Evolutionary conservation across 495 filamentous ascomycete genomes (phyloP).

Genomic region (Daldinia grandis): DNA sequence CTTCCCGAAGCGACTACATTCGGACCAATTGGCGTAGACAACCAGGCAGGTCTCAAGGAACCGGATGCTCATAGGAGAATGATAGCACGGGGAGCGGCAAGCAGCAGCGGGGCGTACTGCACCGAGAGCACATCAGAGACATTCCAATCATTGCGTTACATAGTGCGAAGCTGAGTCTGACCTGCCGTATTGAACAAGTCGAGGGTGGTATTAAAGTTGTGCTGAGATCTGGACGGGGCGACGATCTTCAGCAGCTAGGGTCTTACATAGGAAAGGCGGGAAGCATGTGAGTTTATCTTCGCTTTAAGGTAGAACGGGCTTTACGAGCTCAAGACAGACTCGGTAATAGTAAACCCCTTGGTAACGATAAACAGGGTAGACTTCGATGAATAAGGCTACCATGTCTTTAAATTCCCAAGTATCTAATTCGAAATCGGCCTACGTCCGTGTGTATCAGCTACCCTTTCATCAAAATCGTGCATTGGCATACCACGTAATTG

Average conservation of each 20-base stretch:
- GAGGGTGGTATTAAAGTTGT: conserved; percentile 29
- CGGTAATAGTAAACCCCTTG: not conserved
- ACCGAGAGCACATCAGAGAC: not conserved
- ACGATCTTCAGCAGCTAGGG: conserved; percentile 22
- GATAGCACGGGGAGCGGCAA: not conserved
- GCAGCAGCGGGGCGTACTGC: not conserved
- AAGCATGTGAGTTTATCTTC: conserved; percentile 5
- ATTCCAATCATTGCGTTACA: conserved; percentile 26
- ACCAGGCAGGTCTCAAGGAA: conserved; percentile 10
- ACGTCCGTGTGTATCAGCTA: conserved; percentile 20
- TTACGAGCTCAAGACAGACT: conserved; percentile 1
- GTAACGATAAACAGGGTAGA: not conserved
- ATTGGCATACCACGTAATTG: conserved; percentile 20
- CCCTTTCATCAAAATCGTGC: conserved; percentile 28
- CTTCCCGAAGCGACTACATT: not conserved
- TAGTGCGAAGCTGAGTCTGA: conserved; percentile 33
- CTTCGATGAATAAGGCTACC: not conserved
- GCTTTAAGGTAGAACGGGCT: not conserved
- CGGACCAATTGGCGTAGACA: conserved; percentile 20
- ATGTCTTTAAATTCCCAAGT: not conserved
- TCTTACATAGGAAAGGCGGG: not conserved
- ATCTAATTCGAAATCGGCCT: conserved; percentile 18
- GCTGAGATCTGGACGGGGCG: conserved; percentile 29
- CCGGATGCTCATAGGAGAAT: conserved; percentile 14
- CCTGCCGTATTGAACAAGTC: conserved; percentile 37